These are phyloP conservation scores for Sugiyamaella boreocaroliniensis DNA, from an alignment of 805 yeast species.

Conservation along the genomic window DNA sequence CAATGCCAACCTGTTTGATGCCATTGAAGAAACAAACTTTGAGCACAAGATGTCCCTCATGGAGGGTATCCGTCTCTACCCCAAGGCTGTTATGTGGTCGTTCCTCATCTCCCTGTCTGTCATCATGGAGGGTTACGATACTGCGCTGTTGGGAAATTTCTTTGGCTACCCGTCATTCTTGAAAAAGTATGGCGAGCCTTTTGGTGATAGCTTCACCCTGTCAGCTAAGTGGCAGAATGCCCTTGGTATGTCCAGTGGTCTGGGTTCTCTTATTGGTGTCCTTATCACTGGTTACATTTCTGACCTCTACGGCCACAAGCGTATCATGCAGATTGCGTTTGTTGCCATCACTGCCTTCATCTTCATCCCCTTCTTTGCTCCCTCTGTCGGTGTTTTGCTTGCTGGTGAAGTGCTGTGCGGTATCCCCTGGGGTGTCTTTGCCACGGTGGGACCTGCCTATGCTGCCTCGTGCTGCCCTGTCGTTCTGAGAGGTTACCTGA, in stretches of 20 bases:
- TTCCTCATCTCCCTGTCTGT: conserved; percentile 37
- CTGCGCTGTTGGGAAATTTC: conserved; percentile 34
- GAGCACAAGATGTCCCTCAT: conserved; percentile 15
- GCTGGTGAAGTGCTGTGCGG: conserved; percentile 34
- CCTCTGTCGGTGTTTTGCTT: conserved; percentile 31
- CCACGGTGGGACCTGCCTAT: conserved; percentile 43
- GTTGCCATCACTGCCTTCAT: conserved; percentile 29
- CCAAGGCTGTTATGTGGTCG: conserved; percentile 39
- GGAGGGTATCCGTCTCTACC: conserved; percentile 11
- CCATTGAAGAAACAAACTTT: conserved; percentile 11
- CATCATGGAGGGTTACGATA: conserved; percentile 45
- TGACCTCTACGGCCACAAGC: conserved; percentile 39
- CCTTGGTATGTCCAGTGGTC: conserved; percentile 19
- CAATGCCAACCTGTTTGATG: conserved; percentile 9
- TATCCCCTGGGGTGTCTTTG: conserved; percentile 48
- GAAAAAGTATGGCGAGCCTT: conserved; percentile 35
- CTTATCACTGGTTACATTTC: conserved; percentile 36
- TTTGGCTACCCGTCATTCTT: conserved; percentile 41
- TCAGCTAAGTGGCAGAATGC: conserved; percentile 40
- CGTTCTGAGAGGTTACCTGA: conserved; percentile 41
- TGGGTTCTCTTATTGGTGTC: conserved; percentile 37
- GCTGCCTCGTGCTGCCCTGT: conserved; percentile 51
- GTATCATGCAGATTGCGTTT: conserved; percentile 33
- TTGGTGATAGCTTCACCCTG: conserved; percentile 27
- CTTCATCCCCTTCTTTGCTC: conserved; percentile 40